phyloP scores from a whole-genome alignment of 2,329 filamentous ascomycete species.

The Chaetomium globosum region DNA sequence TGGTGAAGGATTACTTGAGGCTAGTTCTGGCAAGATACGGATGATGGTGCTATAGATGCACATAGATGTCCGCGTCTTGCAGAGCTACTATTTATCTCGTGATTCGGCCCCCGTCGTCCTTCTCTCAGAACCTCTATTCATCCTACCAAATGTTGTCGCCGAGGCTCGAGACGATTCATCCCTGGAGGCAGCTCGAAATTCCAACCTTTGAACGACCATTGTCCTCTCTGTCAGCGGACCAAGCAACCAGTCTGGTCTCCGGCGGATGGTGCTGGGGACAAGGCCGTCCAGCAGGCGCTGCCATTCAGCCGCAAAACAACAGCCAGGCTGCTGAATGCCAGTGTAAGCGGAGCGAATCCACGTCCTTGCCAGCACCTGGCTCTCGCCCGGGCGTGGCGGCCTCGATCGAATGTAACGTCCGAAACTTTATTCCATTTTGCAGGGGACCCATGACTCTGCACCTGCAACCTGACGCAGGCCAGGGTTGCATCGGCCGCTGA shows the following conservation, averaged over 20 bases:
- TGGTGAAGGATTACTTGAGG: background rate
- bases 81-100: background rate
- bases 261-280: background rate
- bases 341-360: background rate
- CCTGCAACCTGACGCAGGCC: background rate
- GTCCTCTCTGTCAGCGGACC: constrained; percentile 4
- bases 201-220: background rate
- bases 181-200: background rate
- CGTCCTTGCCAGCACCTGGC: no score
- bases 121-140: background rate
- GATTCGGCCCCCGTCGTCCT: background rate
- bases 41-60: background rate
- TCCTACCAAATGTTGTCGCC: background rate
- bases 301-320: background rate
- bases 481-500: background rate
- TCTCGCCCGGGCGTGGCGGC: background rate
- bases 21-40: background rate
- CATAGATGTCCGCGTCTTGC: background rate
- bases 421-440: background rate
- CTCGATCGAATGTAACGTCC: background rate
- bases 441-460: background rate
- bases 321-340: background rate
- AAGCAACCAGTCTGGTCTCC: background rate
- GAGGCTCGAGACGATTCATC: background rate
- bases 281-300: background rate